Evolutionary conservation across 2,329 filamentous ascomycete species (phyloP).

Genomic region (Penicillium sp.): DNA sequence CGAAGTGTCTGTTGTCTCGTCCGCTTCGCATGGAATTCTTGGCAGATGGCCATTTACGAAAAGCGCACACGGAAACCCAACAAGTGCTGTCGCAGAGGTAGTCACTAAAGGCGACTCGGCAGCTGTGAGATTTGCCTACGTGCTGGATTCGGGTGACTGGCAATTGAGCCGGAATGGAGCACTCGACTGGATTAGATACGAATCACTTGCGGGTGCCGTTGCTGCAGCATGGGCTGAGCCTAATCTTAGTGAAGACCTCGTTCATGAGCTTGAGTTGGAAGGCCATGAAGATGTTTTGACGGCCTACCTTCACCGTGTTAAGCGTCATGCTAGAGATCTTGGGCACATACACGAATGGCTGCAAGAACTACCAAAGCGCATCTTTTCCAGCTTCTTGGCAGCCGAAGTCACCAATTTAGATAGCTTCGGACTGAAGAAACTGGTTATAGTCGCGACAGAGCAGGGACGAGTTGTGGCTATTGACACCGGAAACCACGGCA

Average conservation of each 20-base stretch:
- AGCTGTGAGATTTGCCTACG: constrained; percentile 72
- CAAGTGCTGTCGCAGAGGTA: constrained; percentile 77
- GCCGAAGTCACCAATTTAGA: constrained; percentile 51
- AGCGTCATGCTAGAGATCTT: constrained; percentile 75
- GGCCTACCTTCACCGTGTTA: constrained; percentile 85
- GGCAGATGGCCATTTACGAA: constrained; percentile 65
- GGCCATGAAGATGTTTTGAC: constrained; percentile 72
- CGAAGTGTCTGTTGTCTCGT: constrained; percentile 71
- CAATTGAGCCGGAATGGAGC: constrained; percentile 78
- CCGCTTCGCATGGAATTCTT: constrained; percentile 70
- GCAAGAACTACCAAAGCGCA: constrained; percentile 61
- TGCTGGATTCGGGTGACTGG: constrained; percentile 69
- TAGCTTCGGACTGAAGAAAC: constrained; percentile 83
- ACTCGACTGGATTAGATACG: constrained; percentile 72
- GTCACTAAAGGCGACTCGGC: constrained; percentile 68
- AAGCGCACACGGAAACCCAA: constrained; percentile 43
- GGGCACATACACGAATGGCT: constrained; percentile 69
- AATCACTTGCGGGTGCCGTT: constrained; percentile 75
- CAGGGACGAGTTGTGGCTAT: constrained; percentile 77
- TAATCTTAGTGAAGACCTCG: constrained; percentile 68
- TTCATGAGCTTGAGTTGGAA: constrained; percentile 78
- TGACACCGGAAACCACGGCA: constrained; percentile 69
- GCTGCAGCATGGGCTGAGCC: constrained; percentile 78
- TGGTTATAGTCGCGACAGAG: constrained; percentile 74
- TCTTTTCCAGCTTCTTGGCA: constrained; percentile 61